phyloP scores from a whole-genome alignment of 2,329 filamentous ascomycete genomes.

The Dothideomycetidae sp. region DNA sequence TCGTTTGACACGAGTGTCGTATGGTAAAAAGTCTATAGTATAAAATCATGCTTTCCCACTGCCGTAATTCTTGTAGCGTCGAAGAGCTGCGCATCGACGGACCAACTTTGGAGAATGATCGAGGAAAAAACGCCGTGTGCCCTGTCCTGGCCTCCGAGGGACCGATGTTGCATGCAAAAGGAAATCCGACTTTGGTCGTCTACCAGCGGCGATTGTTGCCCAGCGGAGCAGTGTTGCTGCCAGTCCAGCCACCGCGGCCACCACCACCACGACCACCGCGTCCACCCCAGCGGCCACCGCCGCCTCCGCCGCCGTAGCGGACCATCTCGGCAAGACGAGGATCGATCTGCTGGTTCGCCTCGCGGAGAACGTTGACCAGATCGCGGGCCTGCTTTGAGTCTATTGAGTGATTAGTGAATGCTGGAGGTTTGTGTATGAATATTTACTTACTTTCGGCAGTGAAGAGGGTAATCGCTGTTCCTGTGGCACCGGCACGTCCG shows the following conservation, averaged over 20 bases:
- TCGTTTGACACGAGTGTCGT: too few species aligned
- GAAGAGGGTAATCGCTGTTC: constrained; percentile 96
- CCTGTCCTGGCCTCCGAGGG: too few species aligned
- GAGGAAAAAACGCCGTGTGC: neutral
- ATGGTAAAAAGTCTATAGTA: too few species aligned
- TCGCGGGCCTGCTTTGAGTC: constrained; percentile 66
- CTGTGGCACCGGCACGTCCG: constrained; percentile 65
- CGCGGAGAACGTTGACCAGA: constrained; percentile 78
- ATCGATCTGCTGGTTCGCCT: constrained; percentile 97
- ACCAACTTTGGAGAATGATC: too few species aligned
- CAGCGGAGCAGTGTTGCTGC: constrained; percentile 44
- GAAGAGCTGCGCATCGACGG: too few species aligned
- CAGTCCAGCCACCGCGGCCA: constrained; percentile 27
- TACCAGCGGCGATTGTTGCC: constrained; percentile 46
- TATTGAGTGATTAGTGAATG: constrained; percentile 20
- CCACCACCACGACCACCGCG: constrained; percentile 41
- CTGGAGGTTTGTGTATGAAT: constrained; percentile 22
- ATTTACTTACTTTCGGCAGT: constrained; percentile 97
- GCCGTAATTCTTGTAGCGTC: too few species aligned
- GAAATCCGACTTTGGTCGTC: constrained; percentile 14
- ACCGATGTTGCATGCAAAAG: too few species aligned
- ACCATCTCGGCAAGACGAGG: constrained; percentile 92
- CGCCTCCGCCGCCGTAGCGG: constrained; percentile 76
- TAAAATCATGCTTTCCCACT: too few species aligned
- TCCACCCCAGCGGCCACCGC: constrained; percentile 56